These are phyloP conservation scores for Polyporus arcularius DNA, from an alignment of 768 basidiomycete genomes.

Conservation along the genomic window DNA sequence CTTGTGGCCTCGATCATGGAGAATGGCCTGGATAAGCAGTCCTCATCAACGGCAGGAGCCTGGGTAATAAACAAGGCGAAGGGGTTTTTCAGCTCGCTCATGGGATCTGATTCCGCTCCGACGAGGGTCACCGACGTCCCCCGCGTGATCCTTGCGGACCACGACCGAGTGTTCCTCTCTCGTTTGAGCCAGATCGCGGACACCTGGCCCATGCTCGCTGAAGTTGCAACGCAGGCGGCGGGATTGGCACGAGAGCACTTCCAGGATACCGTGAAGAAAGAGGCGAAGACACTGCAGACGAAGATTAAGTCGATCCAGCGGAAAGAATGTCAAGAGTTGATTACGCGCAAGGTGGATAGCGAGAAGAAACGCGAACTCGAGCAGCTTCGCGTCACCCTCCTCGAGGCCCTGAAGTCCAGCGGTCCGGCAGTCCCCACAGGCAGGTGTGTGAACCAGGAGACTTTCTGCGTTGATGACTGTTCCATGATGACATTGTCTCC, in stretches of 20 bases:
- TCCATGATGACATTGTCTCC: too few species aligned
- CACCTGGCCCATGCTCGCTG: background rate
- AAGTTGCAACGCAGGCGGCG: background rate
- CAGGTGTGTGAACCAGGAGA: background rate
- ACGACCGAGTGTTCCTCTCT: conserved; percentile 12
- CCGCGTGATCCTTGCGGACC: background rate
- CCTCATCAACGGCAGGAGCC: background rate
- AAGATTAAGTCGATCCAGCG: conserved; percentile 12
- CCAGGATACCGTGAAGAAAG: background rate
- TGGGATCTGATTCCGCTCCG: too few species aligned
- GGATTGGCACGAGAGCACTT: conserved; percentile 6
- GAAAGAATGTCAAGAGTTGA: conserved; percentile 1
- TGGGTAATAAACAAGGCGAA: background rate
- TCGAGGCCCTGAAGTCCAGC: background rate
- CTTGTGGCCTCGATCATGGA: background rate
- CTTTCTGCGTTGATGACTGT: too few species aligned
- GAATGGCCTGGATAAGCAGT: background rate
- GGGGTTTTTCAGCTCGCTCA: too few species aligned
- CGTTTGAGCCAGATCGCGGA: background rate
- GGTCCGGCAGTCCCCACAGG: background rate
- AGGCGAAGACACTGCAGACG: background rate
- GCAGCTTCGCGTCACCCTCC: background rate
- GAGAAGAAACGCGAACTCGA: background rate
- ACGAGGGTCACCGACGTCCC: background rate
- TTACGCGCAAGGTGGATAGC: conserved; percentile 5